Conservation (phyloP, 345 rosid genomes). For the Arabidopsis suecica region DNA sequence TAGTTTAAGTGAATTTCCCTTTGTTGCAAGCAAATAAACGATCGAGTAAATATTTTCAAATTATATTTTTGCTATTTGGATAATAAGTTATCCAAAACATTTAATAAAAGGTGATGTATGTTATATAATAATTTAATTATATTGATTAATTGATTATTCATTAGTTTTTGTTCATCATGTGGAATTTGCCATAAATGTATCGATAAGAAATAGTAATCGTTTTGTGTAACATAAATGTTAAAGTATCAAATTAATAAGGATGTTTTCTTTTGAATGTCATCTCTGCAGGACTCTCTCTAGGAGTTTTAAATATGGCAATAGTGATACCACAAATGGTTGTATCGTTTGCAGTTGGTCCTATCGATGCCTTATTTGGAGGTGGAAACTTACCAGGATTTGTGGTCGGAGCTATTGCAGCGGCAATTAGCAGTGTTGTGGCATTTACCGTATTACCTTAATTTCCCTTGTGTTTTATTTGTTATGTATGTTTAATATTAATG, state of each 20-base stretch:
- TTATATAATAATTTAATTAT: too few species aligned
- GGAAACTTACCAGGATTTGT: constrained; percentile 43
- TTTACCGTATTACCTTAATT: constrained; percentile 29
- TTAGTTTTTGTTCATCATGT: not conserved
- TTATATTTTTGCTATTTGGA: too few species aligned
- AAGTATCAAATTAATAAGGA: not conserved
- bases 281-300: constrained; percentile 71
- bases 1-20: too few species aligned
- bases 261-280: not conserved
- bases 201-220: not conserved
- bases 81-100: too few species aligned
- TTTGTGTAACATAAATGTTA: not conserved
- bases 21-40: too few species aligned
- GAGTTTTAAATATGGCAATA: constrained; percentile 78
- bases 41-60: too few species aligned
- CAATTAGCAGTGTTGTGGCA: constrained; percentile 30
- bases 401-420: constrained; percentile 35
- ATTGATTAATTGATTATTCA: not conserved
- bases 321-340: constrained; percentile 62
- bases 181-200: not conserved
- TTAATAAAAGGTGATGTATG: not conserved
- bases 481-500: not conserved
- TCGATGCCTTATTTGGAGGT: constrained; percentile 36
- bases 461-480: not conserved
- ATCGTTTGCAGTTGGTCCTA: constrained; percentile 34